phyloP scores from a whole-genome alignment of 73 alveolate genomes.

The Stentor coeruleus region DNA sequence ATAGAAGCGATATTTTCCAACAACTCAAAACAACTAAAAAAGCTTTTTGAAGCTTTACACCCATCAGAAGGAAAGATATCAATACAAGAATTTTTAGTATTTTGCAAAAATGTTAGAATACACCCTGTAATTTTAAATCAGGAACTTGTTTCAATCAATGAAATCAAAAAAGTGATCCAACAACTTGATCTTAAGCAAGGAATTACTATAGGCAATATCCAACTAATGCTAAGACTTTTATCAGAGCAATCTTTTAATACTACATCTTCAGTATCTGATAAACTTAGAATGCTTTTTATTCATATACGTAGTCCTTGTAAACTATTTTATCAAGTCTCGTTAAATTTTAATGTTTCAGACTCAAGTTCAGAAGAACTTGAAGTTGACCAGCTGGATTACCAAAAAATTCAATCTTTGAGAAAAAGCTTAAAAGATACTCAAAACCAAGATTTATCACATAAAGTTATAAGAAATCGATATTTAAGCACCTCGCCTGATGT shows the following conservation, averaged over 20 bases:
- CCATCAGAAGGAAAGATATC: neutral
- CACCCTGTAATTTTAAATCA: neutral
- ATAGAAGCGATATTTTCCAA: neutral
- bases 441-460: neutral
- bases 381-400: neutral
- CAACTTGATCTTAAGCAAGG: neutral
- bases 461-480: neutral
- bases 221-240: neutral
- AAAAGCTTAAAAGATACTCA: too few species aligned
- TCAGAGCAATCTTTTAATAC: neutral
- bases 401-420: neutral
- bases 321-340: neutral
- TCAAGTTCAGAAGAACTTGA: neutral
- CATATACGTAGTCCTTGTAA: neutral
- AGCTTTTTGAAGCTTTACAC: neutral
- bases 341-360: neutral
- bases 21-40: slow-evolving; percentile 3
- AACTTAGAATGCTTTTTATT: neutral
- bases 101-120: neutral
- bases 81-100: neutral
- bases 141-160: neutral
- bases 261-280: neutral
- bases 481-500: neutral
- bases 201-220: neutral
- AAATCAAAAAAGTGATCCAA: neutral